phyloP scores from a whole-genome alignment of 352 stramenopile species.

The Globisporangium alternatum region DNA sequence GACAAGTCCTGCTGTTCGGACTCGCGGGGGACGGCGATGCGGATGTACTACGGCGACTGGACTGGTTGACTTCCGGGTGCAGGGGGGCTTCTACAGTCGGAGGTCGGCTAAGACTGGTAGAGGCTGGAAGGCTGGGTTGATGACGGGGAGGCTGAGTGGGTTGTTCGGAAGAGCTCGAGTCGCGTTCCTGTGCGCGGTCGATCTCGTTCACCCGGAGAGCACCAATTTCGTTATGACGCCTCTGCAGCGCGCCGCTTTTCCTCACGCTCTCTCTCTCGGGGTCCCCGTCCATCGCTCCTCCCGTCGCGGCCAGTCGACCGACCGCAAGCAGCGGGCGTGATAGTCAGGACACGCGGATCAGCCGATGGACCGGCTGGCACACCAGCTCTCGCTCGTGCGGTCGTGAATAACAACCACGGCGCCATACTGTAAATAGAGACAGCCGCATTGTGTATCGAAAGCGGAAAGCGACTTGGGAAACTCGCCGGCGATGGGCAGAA shows the following conservation, averaged over 20 bases:
- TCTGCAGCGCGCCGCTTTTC: background rate
- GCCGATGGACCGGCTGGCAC: conserved; percentile 11
- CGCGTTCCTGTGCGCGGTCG: conserved; percentile 24
- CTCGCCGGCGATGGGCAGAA: conserved; percentile 15
- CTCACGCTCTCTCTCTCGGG: background rate
- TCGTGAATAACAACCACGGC: conserved; percentile 5
- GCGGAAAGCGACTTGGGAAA: conserved; percentile 7
- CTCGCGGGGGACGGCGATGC: background rate
- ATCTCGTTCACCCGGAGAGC: conserved; percentile 16
- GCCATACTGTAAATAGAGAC: conserved; percentile 11
- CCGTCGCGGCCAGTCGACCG: conserved; percentile 6
- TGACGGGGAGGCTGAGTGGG: background rate
- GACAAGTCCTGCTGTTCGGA: conserved; percentile 20
- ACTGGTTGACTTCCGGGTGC: background rate
- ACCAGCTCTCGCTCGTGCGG: conserved; percentile 9
- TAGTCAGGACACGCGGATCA: conserved; percentile 2
- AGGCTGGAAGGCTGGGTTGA: conserved; percentile 1
- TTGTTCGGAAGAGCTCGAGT: conserved; percentile 5
- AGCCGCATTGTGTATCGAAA: background rate
- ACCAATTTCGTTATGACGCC: conserved; percentile 22
- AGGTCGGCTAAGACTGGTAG: background rate
- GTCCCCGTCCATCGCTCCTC: background rate
- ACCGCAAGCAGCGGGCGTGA: background rate
- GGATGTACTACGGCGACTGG: background rate
- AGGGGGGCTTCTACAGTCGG: background rate